Conservation (phyloP, 208 protist genomes). For the Crithidia sp. region DNA sequence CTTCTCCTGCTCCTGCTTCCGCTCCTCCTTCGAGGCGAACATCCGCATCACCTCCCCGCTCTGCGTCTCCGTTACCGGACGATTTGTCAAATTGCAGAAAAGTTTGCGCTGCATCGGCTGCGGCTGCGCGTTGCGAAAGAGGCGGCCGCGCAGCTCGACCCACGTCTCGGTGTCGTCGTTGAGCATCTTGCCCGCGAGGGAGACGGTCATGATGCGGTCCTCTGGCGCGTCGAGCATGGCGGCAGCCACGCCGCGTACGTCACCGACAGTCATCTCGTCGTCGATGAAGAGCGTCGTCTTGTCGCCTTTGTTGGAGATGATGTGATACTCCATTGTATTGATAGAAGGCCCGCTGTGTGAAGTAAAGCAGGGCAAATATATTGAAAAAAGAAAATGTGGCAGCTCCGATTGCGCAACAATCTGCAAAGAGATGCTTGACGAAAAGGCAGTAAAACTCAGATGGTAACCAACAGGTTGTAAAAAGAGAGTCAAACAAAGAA, state of each 20-base stretch:
- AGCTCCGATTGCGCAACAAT: too few species aligned
- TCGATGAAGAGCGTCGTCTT: slow-evolving; percentile 71
- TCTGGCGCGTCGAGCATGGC: slow-evolving; percentile 64
- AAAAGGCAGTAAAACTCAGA: too few species aligned
- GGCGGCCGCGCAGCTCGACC: slow-evolving; percentile 29
- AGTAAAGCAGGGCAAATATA: not conserved
- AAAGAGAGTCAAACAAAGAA: too few species aligned
- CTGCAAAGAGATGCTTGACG: too few species aligned
- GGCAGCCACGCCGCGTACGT: slow-evolving; percentile 66
- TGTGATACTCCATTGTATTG: slow-evolving; percentile 60
- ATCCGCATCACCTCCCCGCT: slow-evolving; percentile 57
- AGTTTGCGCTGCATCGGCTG: slow-evolving; percentile 55
- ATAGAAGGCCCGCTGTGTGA: not conserved
- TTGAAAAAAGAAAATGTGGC: not conserved
- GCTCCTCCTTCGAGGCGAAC: slow-evolving; percentile 37
- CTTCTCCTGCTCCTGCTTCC: slow-evolving; percentile 32
- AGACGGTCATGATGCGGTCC: slow-evolving; percentile 49
- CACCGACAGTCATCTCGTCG: slow-evolving; percentile 73
- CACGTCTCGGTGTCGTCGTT: slow-evolving; percentile 50
- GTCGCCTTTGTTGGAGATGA: slow-evolving; percentile 72
- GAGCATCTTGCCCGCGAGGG: slow-evolving; percentile 66
- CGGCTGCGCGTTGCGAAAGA: slow-evolving; percentile 15
- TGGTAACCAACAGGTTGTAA: too few species aligned
- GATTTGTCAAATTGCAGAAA: slow-evolving; percentile 56
- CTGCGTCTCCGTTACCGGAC: slow-evolving; percentile 27